phyloP scores from a whole-genome alignment of 2,329 filamentous ascomycete genomes.

The Venturiaceae sp. region DNA sequence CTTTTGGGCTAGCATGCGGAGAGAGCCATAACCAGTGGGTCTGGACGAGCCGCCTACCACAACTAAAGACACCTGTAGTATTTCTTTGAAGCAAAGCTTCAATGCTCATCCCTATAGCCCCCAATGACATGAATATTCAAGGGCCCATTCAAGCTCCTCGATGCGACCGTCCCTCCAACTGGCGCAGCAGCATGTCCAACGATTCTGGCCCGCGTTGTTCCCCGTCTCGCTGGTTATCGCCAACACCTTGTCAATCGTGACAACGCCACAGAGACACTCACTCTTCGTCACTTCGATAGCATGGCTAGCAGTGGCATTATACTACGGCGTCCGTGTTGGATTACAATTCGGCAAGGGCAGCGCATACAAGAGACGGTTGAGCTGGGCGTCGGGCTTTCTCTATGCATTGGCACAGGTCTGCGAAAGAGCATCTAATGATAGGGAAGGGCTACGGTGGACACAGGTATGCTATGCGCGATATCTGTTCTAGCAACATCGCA shows the following conservation, averaged over 20 bases:
- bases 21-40: background rate
- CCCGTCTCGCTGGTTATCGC: slow-evolving; percentile 24
- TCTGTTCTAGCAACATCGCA: slow-evolving; percentile 11
- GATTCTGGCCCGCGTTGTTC: slow-evolving; percentile 21
- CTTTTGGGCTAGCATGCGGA: background rate
- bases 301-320: slow-evolving; percentile 30
- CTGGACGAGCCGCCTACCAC: background rate
- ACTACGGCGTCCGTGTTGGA: slow-evolving; percentile 22
- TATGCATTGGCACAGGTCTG: slow-evolving; percentile 32
- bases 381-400: slow-evolving; percentile 31
- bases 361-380: slow-evolving; percentile 16
- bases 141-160: background rate
- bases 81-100: background rate
- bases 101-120: background rate
- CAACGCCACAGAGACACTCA: slow-evolving; percentile 27
- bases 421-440: slow-evolving; percentile 33
- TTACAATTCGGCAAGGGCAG: slow-evolving; percentile 18
- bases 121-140: slow-evolving; percentile 6
- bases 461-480: slow-evolving; percentile 27
- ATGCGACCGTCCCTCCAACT: slow-evolving; percentile 25
- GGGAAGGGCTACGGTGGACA: slow-evolving; percentile 32
- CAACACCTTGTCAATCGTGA: slow-evolving; percentile 22
- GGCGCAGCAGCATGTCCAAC: slow-evolving; percentile 21
- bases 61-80: background rate
- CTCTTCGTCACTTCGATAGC: slow-evolving; percentile 32